phyloP scores from a whole-genome alignment of 176 grass and related monocot genomes.

The Alopecurus myosuroides region DNA sequence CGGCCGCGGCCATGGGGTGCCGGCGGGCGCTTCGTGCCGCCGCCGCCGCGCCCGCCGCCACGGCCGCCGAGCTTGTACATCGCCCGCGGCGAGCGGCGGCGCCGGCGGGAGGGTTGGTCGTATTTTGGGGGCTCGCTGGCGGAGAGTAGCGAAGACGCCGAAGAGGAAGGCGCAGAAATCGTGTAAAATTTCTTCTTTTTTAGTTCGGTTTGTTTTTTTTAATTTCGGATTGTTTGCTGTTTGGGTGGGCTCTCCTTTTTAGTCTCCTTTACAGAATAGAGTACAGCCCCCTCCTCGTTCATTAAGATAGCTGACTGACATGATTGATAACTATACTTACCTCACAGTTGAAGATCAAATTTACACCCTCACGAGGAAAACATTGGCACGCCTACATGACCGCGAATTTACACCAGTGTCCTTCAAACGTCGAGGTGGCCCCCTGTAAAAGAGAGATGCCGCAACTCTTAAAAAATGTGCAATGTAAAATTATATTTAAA shows the following conservation, averaged over 20 bases:
- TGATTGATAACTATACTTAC: background rate
- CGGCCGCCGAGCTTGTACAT: slow-evolving; percentile 74
- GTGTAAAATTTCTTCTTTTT: slow-evolving; percentile 11
- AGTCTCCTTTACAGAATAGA: background rate
- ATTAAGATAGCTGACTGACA: background rate
- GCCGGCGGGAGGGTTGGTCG: slow-evolving; percentile 34
- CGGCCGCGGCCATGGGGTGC: slow-evolving; percentile 37
- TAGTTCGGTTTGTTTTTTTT: slow-evolving; percentile 12
- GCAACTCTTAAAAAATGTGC: background rate
- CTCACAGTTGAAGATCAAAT: background rate
- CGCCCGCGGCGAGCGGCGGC: slow-evolving; percentile 30
- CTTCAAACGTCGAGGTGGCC: background rate
- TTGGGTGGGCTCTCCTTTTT: background rate
- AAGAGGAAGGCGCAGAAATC: slow-evolving; percentile 40
- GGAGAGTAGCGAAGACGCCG: slow-evolving; percentile 34
- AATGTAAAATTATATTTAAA: background rate
- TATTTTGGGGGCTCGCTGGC: slow-evolving; percentile 27
- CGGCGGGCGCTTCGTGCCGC: slow-evolving; percentile 31
- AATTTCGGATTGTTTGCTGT: slow-evolving; percentile 11
- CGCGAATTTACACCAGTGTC: background rate
- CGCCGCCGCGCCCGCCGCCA: slow-evolving; percentile 37
- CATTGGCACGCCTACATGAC: background rate
- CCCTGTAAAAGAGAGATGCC: background rate
- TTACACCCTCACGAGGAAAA: background rate
- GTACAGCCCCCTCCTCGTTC: background rate